A percentile compares a stretch with the other conserved stretches of the same genome.
These are phyloP conservation scores for Arabidopsis suecica DNA, from an alignment of 345 rosid genomes.

Conservation along the genomic window DNA sequence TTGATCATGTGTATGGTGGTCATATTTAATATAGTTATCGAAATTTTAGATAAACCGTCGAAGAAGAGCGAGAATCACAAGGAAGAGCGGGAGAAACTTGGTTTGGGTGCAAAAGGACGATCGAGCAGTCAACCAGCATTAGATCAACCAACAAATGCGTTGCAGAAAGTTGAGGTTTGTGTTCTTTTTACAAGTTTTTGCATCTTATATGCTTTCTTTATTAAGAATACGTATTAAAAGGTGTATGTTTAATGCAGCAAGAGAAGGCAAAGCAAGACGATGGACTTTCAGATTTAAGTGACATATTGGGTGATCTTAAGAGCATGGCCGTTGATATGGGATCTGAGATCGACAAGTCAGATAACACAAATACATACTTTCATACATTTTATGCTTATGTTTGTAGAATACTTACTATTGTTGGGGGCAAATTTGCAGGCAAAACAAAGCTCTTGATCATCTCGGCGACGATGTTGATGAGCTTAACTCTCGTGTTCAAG, in stretches of 20 bases:
- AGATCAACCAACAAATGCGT: conserved; percentile 63
- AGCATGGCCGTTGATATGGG: conserved; percentile 97
- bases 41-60: conserved; percentile 52
- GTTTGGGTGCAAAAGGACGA: conserved; percentile 55
- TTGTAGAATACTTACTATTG: conserved; percentile 14
- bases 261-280: conserved; percentile 92
- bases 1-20: conserved; percentile 4
- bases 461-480: conserved; percentile 76
- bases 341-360: conserved; percentile 75
- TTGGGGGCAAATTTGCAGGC: conserved; percentile 60
- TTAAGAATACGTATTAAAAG: background rate
- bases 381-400: background rate
- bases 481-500: conserved; percentile 76
- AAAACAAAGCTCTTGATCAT: conserved; percentile 86
- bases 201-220: background rate
- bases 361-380: conserved; percentile 2
- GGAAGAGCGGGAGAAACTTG: conserved; percentile 77
- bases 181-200: background rate
- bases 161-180: conserved; percentile 86
- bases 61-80: conserved; percentile 53
- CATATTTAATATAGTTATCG: background rate
- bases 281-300: conserved; percentile 76
- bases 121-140: conserved; percentile 51
- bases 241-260: conserved; percentile 47
- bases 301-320: conserved; percentile 85